These are phyloP conservation scores for Ziziphus jujuba DNA, from an alignment of 306 rosid genomes.

Conservation along the genomic window DNA sequence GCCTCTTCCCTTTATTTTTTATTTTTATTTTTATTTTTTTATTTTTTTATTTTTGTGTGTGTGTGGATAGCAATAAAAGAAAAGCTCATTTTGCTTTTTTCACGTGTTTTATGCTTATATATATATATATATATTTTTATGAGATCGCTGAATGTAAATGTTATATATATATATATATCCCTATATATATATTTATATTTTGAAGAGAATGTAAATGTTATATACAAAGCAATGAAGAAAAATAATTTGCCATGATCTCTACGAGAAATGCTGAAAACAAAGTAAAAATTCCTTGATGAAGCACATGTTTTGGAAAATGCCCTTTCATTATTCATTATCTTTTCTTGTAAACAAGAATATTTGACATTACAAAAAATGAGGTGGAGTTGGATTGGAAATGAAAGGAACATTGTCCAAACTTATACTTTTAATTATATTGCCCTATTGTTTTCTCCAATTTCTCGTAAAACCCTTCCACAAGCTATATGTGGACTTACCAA, in stretches of 20 bases:
- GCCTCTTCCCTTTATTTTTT: slow-evolving; percentile 2
- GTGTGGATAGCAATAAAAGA: slow-evolving; percentile 24
- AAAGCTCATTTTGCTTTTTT: slow-evolving; percentile 54
- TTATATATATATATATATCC: slow-evolving; percentile 7
- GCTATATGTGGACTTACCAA: slow-evolving; percentile 14
- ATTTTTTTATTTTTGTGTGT: background rate
- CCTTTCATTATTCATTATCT: background rate
- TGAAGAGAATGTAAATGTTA: slow-evolving; percentile 17
- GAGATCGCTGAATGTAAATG: slow-evolving; percentile 27
- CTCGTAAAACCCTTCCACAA: slow-evolving; percentile 17
- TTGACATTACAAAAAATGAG: background rate
- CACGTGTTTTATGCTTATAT: slow-evolving; percentile 49
- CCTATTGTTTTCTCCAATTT: slow-evolving; percentile 7
- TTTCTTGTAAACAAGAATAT: background rate
- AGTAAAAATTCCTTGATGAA: no score
- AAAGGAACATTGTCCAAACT: slow-evolving; percentile 15
- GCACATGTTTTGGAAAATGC: background rate
- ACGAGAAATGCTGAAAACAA: no score
- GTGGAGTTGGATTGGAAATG: background rate
- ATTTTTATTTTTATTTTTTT: background rate
- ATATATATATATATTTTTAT: slow-evolving; percentile 22
- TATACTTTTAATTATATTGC: slow-evolving; percentile 11
- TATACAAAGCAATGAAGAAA: background rate
- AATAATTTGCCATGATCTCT: background rate
- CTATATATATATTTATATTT: slow-evolving; percentile 17